These are phyloP conservation scores for Powellomyces hirtus DNA, from an alignment of 192 early-diverging fungal species.

Conservation along the genomic window DNA sequence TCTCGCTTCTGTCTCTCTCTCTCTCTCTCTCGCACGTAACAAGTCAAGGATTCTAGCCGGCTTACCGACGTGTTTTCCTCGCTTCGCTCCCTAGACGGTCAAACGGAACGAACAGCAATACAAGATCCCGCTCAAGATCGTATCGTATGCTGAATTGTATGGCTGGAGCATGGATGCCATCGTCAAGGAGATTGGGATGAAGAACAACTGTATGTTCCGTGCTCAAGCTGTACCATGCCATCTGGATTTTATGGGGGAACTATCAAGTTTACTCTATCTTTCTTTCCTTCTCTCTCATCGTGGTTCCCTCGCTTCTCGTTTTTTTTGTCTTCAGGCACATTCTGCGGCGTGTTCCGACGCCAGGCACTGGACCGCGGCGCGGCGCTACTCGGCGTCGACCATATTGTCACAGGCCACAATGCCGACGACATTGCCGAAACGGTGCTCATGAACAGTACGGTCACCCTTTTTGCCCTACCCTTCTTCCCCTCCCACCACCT, in stretches of 20 bases:
- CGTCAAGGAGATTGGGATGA: constrained; percentile 88
- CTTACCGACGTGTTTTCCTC: too few species aligned
- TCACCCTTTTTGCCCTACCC: background rate
- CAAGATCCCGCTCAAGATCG: constrained; percentile 85
- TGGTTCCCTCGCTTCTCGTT: too few species aligned
- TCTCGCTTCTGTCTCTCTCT: too few species aligned
- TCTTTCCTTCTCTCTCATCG: background rate
- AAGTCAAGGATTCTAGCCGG: too few species aligned
- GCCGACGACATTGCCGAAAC: constrained; percentile 99
- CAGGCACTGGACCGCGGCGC: constrained; percentile 97
- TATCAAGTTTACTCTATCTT: too few species aligned
- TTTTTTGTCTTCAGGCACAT: constrained; percentile 55
- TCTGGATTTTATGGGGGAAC: too few species aligned
- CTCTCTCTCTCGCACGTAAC: too few species aligned
- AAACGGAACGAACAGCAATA: constrained; percentile 95
- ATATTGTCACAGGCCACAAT: constrained; percentile 98
- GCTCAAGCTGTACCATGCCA: background rate
- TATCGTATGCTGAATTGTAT: constrained; percentile 93
- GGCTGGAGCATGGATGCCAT: constrained; percentile 99
- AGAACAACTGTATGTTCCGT: constrained; percentile 80
- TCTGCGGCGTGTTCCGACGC: constrained; percentile 96
- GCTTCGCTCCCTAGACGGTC: too few species aligned
- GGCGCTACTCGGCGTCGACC: constrained; percentile 83
- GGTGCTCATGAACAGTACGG: constrained; percentile 93
- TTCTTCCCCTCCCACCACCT: background rate